Evolutionary conservation across 1,284 basidiomycete genomes (phyloP).

Genomic region (Tilletia caries): DNA sequence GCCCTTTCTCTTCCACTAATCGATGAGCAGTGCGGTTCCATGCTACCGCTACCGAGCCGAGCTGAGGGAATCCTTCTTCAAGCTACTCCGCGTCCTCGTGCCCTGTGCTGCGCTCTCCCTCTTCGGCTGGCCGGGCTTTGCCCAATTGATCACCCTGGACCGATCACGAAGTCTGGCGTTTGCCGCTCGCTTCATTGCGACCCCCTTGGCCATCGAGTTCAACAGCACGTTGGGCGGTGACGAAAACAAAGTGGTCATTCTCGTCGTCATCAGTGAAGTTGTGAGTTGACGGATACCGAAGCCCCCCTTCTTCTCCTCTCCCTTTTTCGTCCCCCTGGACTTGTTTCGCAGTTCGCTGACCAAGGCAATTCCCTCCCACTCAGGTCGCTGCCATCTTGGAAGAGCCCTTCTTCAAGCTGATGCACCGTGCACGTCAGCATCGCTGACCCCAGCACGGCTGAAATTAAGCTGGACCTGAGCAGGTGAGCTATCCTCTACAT

Average conservation of each 20-base stretch:
- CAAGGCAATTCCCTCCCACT: not conserved
- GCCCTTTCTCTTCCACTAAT: no score
- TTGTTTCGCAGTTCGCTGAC: not conserved
- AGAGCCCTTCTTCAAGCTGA: conserved; percentile 36
- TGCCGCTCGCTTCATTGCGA: conserved; percentile 39
- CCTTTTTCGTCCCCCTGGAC: no score
- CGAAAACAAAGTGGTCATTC: conserved; percentile 38
- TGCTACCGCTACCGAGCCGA: conserved; percentile 45
- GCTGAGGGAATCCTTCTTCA: conserved; percentile 26
- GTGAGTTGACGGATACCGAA: no score
- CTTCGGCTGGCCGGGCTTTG: conserved; percentile 38
- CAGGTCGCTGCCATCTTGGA: conserved; percentile 35
- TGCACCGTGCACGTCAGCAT: conserved; percentile 29
- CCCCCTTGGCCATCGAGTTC: conserved; percentile 43
- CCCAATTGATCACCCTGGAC: conserved; percentile 28
- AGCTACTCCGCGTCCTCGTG: conserved; percentile 32
- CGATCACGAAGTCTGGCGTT: conserved; percentile 32
- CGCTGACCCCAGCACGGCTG: no score
- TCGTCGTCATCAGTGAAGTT: conserved; percentile 46
- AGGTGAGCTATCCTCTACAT: no score
- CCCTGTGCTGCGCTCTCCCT: conserved; percentile 33
- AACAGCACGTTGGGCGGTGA: conserved; percentile 37
- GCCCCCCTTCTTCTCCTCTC: no score
- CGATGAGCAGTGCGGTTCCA: conserved; percentile 27
- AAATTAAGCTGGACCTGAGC: no score